Conservation (phyloP, 2,329 filamentous ascomycete species). For the Talaromyces rugulosus region DNA sequence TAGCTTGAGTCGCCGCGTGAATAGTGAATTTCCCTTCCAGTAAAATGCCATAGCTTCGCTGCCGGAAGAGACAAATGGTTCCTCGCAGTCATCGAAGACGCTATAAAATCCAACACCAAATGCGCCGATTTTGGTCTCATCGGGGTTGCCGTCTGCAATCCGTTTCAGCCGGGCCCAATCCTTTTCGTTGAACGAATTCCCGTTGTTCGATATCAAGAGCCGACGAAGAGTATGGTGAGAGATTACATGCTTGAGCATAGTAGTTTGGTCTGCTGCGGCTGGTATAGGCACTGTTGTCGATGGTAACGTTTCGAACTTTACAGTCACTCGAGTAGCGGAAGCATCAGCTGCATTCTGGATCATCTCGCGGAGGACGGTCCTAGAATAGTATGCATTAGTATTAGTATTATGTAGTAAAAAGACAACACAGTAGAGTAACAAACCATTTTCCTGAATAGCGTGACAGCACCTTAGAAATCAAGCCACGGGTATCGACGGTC, state of each 20-base stretch:
- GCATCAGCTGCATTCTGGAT: slow-evolving; percentile 99
- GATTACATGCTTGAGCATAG: slow-evolving; percentile 75
- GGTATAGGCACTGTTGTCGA: slow-evolving; percentile 72
- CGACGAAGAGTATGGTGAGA: slow-evolving; percentile 81
- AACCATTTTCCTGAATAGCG: slow-evolving; percentile 96
- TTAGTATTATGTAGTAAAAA: slow-evolving; percentile 1
- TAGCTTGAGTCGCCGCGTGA: slow-evolving; percentile 79
- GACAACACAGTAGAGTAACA: slow-evolving; percentile 31
- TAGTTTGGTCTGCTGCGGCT: slow-evolving; percentile 60
- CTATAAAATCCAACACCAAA: slow-evolving; percentile 99
- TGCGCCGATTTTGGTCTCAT: slow-evolving; percentile 97
- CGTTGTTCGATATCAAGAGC: slow-evolving; percentile 90
- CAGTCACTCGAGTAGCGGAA: slow-evolving; percentile 79
- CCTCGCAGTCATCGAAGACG: slow-evolving; percentile 96
- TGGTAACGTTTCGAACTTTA: slow-evolving; percentile 87
- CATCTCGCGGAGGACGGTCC: slow-evolving; percentile 75
- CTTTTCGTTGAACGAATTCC: slow-evolving; percentile 77
- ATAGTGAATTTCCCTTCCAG: slow-evolving; percentile 98
- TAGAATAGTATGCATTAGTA: slow-evolving; percentile 15
- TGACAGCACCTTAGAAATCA: slow-evolving; percentile 97
- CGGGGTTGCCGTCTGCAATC: slow-evolving; percentile 97
- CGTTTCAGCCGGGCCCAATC: slow-evolving; percentile 93
- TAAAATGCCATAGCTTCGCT: slow-evolving; percentile 96
- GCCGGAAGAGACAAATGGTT: slow-evolving; percentile 93
- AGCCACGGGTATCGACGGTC: slow-evolving; percentile 90